phyloP scores from a whole-genome alignment of 371 early-diverging fungal species.

The Actinomucor elegans region DNA sequence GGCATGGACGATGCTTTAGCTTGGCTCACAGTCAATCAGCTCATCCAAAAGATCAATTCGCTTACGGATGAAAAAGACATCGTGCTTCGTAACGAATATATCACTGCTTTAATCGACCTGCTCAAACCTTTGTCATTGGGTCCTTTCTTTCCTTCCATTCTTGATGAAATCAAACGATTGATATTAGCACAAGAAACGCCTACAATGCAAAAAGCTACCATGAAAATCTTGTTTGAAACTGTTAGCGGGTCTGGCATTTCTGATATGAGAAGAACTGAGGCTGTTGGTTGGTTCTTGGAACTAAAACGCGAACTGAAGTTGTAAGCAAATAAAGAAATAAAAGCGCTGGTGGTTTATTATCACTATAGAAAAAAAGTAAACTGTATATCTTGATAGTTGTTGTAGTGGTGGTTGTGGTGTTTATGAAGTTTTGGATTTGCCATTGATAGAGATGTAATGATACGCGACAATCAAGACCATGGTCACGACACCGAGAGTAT shows the following conservation, averaged over 20 bases:
- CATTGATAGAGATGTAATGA: slow-evolving; percentile 57
- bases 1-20: slow-evolving; percentile 61
- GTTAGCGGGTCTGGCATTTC: slow-evolving; percentile 50
- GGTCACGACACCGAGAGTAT: slow-evolving; percentile 54
- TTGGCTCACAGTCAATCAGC: slow-evolving; percentile 56
- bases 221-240: slow-evolving; percentile 49
- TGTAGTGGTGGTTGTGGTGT: background rate
- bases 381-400: background rate
- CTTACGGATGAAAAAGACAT: slow-evolving; percentile 19
- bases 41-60: slow-evolving; percentile 40
- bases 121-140: slow-evolving; percentile 51
- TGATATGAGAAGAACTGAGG: slow-evolving; percentile 49
- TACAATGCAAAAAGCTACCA: slow-evolving; percentile 28
- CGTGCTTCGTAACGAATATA: slow-evolving; percentile 30
- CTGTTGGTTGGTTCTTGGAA: slow-evolving; percentile 51
- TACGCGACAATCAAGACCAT: slow-evolving; percentile 62
- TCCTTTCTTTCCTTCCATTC: slow-evolving; percentile 41
- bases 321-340: background rate
- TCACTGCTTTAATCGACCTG: slow-evolving; percentile 37
- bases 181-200: slow-evolving; percentile 23
- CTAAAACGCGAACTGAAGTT: slow-evolving; percentile 30
- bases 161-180: slow-evolving; percentile 21
- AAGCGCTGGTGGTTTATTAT: background rate
- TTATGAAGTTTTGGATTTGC: slow-evolving; percentile 11
- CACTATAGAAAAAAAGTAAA: no score